Evolutionary conservation across 192 early-diverging fungal genomes (phyloP).

Genomic region (Gryganskiella cystojenkinii): DNA sequence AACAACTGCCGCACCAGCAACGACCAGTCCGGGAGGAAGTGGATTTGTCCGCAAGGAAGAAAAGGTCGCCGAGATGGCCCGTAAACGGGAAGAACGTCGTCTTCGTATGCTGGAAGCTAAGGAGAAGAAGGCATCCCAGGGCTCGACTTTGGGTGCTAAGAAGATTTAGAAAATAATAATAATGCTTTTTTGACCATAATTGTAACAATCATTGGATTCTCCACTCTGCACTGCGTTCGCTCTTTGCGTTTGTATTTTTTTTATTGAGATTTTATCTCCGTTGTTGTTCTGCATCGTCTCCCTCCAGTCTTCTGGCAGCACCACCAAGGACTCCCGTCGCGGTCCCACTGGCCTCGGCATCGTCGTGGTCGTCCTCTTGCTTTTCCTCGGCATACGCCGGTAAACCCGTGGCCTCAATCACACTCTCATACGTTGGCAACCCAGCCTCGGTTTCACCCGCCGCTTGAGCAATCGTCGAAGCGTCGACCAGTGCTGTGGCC

Average conservation of each 20-base stretch:
- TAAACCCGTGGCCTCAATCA: slow-evolving; percentile 51
- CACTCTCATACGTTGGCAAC: slow-evolving; percentile 48
- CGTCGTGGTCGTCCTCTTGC: slow-evolving; percentile 42
- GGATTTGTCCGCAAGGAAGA: slow-evolving; percentile 55
- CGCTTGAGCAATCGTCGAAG: slow-evolving; percentile 40
- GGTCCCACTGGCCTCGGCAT: slow-evolving; percentile 48
- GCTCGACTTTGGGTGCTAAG: slow-evolving; percentile 55
- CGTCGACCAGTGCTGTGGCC: slow-evolving; percentile 36
- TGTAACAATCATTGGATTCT: too few relatives aligned
- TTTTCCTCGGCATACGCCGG: slow-evolving; percentile 50
- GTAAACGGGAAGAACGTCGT: slow-evolving; percentile 64
- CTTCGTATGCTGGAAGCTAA: slow-evolving; percentile 59
- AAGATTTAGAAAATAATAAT: slow-evolving; percentile 50
- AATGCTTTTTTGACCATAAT: too few relatives aligned
- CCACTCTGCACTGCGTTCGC: too few relatives aligned
- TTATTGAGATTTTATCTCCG: slow-evolving; percentile 10
- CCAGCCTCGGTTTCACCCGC: slow-evolving; percentile 40
- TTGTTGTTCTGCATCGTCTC: slow-evolving; percentile 34
- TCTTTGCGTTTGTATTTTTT: too few relatives aligned
- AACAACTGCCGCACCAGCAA: neutral
- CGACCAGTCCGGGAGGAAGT: neutral
- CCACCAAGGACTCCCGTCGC: slow-evolving; percentile 41
- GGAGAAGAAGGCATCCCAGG: slow-evolving; percentile 54
- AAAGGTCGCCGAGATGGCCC: slow-evolving; percentile 59
- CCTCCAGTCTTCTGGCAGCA: slow-evolving; percentile 42